These are phyloP conservation scores for Exobasidium rhododendri DNA, from an alignment of 1,284 basidiomycete species.

Conservation along the genomic window DNA sequence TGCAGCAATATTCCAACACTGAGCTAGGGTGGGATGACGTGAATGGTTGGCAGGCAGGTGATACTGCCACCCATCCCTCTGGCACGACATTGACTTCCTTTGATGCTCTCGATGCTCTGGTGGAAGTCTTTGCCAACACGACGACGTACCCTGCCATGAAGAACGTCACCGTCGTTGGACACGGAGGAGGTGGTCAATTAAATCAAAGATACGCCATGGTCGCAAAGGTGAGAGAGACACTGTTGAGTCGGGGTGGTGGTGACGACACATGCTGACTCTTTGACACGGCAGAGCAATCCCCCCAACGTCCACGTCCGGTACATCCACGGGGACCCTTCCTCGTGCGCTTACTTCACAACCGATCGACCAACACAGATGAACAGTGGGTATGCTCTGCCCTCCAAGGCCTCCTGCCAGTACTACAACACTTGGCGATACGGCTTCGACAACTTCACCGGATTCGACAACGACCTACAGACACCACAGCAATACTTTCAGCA, in stretches of 20 bases:
- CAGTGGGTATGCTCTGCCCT: no score
- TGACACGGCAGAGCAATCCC: no score
- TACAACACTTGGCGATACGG: conserved; percentile 53
- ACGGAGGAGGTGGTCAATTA: conserved; percentile 45
- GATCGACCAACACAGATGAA: conserved; percentile 32
- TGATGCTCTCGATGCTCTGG: conserved; percentile 26
- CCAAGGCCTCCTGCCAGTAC: conserved; percentile 26
- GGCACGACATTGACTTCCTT: conserved; percentile 21
- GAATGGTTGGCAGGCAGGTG: conserved; percentile 39
- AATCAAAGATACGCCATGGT: conserved; percentile 37
- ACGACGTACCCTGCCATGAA: conserved; percentile 35
- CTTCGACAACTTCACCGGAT: conserved; percentile 40
- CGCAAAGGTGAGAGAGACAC: no score
- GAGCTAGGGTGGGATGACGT: conserved; percentile 35
- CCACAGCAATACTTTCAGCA: conserved; percentile 39
- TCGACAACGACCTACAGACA: conserved; percentile 23
- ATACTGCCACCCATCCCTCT: conserved; percentile 25
- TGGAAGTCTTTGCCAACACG: conserved; percentile 23
- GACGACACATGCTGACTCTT: neutral
- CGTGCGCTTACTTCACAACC: conserved; percentile 37
- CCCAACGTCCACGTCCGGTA: conserved; percentile 27
- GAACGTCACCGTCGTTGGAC: conserved; percentile 40
- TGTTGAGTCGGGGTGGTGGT: no score
- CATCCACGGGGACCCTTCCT: conserved; percentile 37
- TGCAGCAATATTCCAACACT: conserved; percentile 6